phyloP scores from a whole-genome alignment of 495 filamentous ascomycete species.

The Staphylotrichum longicolle region DNA sequence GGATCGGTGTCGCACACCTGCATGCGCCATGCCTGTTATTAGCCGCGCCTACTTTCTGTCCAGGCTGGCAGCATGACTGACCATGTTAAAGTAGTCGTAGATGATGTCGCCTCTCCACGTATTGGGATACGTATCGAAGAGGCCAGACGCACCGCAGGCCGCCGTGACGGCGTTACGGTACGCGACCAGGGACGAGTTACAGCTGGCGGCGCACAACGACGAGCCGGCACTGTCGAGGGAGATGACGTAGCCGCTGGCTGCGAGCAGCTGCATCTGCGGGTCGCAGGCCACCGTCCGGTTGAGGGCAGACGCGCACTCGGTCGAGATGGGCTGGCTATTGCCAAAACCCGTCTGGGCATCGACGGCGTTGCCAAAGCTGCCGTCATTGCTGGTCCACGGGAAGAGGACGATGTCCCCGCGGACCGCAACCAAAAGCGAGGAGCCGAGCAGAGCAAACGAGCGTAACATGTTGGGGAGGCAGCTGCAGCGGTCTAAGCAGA shows the following conservation, averaged over 20 bases:
- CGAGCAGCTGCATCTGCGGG: slow-evolving; percentile 10
- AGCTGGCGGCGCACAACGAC: not conserved
- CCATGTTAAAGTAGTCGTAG: slow-evolving; percentile 11
- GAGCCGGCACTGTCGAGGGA: not conserved
- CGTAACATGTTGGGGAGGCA: slow-evolving; percentile 1
- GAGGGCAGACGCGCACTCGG: not conserved
- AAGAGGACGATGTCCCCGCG: slow-evolving; percentile 6
- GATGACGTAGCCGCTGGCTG: slow-evolving; percentile 3
- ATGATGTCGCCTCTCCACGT: slow-evolving; percentile 12
- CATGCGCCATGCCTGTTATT: not conserved
- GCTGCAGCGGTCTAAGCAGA: not conserved
- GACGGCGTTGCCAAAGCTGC: slow-evolving; percentile 11
- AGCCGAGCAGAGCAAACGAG: not conserved
- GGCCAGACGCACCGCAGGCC: slow-evolving; percentile 2
- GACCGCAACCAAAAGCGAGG: not conserved
- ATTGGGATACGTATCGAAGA: slow-evolving; percentile 5
- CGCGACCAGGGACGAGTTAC: slow-evolving; percentile 1
- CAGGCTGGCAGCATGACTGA: not conserved
- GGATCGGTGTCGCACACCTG: slow-evolving; percentile 9
- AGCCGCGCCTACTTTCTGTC: not conserved
- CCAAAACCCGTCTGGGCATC: not conserved
- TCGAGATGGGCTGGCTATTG: slow-evolving; percentile 10
- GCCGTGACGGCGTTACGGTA: slow-evolving; percentile 6
- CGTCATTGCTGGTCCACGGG: slow-evolving; percentile 7
- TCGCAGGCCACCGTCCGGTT: slow-evolving; percentile 4